Evolutionary conservation across 805 yeast genomes (phyloP).

Genomic region (Wickerhamomyces subpelliculosus): DNA sequence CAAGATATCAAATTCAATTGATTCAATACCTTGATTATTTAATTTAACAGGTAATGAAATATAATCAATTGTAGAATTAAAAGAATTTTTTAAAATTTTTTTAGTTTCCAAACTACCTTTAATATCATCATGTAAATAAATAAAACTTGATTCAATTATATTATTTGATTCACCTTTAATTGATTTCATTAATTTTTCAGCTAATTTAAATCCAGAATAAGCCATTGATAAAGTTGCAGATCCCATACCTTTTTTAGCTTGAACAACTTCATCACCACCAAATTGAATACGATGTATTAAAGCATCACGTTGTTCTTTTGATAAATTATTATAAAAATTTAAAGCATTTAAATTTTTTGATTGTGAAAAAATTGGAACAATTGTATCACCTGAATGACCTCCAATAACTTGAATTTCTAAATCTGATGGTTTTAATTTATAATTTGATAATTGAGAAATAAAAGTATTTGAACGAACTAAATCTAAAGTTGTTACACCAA

Average conservation of each 20-base stretch:
- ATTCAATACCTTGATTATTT: conserved; percentile 17
- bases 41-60: conserved; percentile 20
- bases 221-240: conserved; percentile 86
- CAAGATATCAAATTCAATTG: conserved; percentile 15
- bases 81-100: conserved; percentile 5
- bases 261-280: conserved; percentile 86
- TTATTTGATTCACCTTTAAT: conserved; percentile 34
- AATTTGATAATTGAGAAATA: conserved; percentile 14
- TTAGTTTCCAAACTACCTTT: conserved; percentile 16
- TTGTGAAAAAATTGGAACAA: conserved; percentile 71
- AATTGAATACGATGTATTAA: conserved; percentile 73
- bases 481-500: conserved; percentile 81
- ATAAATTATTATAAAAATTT: conserved; percentile 37
- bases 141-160: conserved; percentile 39
- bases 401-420: conserved; percentile 66
- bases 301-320: conserved; percentile 40
- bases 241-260: conserved; percentile 80
- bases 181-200: conserved; percentile 56
- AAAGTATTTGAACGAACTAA: conserved; percentile 69
- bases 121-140: conserved; percentile 42
- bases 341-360: conserved; percentile 49
- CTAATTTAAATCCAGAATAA: conserved; percentile 73
- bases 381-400: conserved; percentile 82
- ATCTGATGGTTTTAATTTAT: conserved; percentile 9
- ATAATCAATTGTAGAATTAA: conserved; percentile 10